Base-by-base conservation (phyloP, 1,284 basidiomycete genomes). In the Phellinidium pouzarii region DNA sequence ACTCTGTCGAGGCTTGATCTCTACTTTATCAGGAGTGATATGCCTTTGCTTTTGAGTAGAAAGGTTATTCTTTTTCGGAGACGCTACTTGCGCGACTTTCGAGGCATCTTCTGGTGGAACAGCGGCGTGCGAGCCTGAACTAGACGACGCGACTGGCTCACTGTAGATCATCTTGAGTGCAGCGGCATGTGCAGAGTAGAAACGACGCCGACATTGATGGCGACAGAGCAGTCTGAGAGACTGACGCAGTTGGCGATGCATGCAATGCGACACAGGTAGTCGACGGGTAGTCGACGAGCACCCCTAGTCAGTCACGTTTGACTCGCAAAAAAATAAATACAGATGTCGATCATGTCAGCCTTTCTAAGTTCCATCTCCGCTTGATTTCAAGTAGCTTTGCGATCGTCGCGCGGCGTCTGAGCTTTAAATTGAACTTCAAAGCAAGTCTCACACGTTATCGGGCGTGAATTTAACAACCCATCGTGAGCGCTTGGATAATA, bases 1-100 rank as follows among this genome's bases (percentile, higher is more conserved):
- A 17, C 69, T 68, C 27, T 72, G 59, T 12, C 37, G 70, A 60
- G 54, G 62, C 62, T 50, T 62, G 56, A 40, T 48, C 17, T 41
- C 45, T 40, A 26, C 44, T 17, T 36, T 54, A 58, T 46, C 50
- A 22, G 34, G 22, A 36, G 36, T 5, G n/a, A 40, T 34, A 12
- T 9, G 48, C 37, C 42, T 17, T 26, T 34, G 37, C 40, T 46
- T 44, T 37, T 40, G 48, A 45, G 44, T 12, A 31, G 44, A 40
- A 6, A 25, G 9, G 17, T 17, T 19, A n/a, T 8, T 2, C 19
- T 34, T 17, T 7, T 29, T 41, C 31, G 50, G 4, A 25, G 22
- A 9, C 29, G 12, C 22, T 38, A 14, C 23, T 20, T 20, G 14
- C 17, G 29, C 19, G 3, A 31, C 11, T 3, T 34, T 14, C 7